Evolutionary conservation across 83 land plant species (phyloP), one percentile per base, ranked within the genome.

Genomic region (Picea engelmannii): DNA sequence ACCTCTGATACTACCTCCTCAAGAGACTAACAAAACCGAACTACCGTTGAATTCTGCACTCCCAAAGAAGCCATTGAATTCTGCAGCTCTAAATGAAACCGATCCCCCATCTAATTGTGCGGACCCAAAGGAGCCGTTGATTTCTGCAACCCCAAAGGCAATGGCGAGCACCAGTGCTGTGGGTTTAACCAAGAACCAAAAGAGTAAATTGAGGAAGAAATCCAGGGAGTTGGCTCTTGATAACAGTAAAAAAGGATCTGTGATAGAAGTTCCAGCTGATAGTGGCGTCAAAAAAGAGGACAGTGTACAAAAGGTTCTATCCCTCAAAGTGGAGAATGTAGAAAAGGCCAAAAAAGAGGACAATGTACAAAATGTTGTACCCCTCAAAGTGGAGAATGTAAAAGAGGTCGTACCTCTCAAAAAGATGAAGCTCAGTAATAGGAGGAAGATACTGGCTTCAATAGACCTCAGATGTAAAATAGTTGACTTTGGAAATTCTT

Each of bases 401-500:
- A 24, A 74, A 21, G 9, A 21, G 6, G 35, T 52, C 24, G 25
- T 23, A 52, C 58, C 58, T 13, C 78, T 75, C 60, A 75, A 75
- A 75, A 21, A 4, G 23, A 12, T 75, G 61, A 52, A 24, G 0
- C 61, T 75, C 25, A 23, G 16, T 75, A 6, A 4, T 23, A 52
- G 78, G 61, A 52, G 17, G 61, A 75, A 52, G 61, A 75, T 75
- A 52, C 65, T 85, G 60, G 68, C 66, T 2, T 70, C 66, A 47
- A 40, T 85, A 12, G 82, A 87, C 80, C 71, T 85, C 62, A 79
- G 84, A 76, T 85, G 88, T 87, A 87, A 87, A 85, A 82, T 87
- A 69, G 88, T 85, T 77, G 89, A 87, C 75, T 75, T 87, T 52
- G 89, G 89, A 35, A 85, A 85, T 74, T 81, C 89, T 44, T 87